A percentile compares a stretch with the other conserved stretches of the same genome.
phyloP scores from a whole-genome alignment of 768 basidiomycete genomes.

The Rhodotorula babjevae region DNA sequence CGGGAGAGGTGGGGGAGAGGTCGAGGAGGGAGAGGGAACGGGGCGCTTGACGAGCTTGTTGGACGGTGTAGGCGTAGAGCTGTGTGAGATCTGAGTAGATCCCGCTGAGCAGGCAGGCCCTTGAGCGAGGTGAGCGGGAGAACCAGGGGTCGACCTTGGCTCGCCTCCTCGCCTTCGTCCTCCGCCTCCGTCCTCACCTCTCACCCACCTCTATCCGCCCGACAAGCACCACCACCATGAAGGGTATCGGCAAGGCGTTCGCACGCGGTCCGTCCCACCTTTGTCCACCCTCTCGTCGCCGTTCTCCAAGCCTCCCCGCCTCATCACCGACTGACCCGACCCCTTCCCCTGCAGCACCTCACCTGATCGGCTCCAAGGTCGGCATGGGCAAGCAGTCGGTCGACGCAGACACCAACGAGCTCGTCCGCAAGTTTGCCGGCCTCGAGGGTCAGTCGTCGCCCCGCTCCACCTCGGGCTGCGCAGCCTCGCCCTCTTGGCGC shows the following conservation, averaged over 20 bases:
- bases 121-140: too few relatives aligned
- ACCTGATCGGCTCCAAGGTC: conserved; percentile 75
- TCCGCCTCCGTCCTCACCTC: neutral
- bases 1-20: too few relatives aligned
- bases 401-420: conserved; percentile 30
- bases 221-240: conserved; percentile 55
- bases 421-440: conserved; percentile 32
- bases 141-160: neutral
- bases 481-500: conserved; percentile 1
- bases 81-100: too few relatives aligned
- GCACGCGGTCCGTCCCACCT: conserved; percentile 59
- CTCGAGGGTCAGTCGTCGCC: conserved; percentile 19
- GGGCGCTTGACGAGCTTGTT: too few relatives aligned
- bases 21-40: too few relatives aligned
- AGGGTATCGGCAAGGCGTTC: conserved; percentile 69
- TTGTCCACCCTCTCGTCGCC: neutral
- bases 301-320: neutral
- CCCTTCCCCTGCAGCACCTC: conserved; percentile 66
- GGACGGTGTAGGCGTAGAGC: too few relatives aligned
- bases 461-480: neutral
- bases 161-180: neutral
- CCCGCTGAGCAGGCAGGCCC: too few relatives aligned
- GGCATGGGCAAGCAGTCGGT: conserved; percentile 73
- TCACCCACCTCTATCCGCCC: neutral
- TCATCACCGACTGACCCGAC: neutral